A percentile compares a stretch with the other conserved stretches of the same genome.
These are phyloP conservation scores for Margaritispora aquatica DNA, from an alignment of 495 filamentous ascomycete genomes.

Conservation along the genomic window DNA sequence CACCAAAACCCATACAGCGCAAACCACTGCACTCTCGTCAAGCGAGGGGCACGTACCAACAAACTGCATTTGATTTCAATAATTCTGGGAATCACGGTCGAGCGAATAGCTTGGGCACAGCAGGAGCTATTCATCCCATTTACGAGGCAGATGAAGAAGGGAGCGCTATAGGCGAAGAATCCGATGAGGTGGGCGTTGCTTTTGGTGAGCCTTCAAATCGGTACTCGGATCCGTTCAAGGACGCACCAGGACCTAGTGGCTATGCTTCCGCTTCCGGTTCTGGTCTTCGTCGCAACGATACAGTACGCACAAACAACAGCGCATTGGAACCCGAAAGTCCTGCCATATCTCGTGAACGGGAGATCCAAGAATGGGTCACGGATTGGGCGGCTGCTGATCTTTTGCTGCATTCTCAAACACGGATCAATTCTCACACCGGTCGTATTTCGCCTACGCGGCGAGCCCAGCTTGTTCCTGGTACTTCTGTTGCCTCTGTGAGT, in stretches of 20 bases:
- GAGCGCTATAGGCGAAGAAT: conserved; percentile 28
- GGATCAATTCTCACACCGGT: conserved; percentile 14
- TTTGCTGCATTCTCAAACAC: conserved; percentile 29
- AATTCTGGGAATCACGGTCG: conserved; percentile 4
- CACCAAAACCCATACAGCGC: conserved; percentile 22
- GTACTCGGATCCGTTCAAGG: conserved; percentile 28
- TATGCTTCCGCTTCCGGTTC: background rate
- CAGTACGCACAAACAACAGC: background rate
- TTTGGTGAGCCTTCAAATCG: conserved; percentile 21
- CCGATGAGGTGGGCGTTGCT: conserved; percentile 24
- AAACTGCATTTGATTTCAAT: conserved; percentile 24
- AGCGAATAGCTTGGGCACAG: conserved; percentile 21
- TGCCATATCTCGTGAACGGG: conserved; percentile 25
- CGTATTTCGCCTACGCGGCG: conserved; percentile 18
- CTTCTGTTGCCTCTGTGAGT: conserved; percentile 9
- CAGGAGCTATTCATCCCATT: conserved; percentile 47
- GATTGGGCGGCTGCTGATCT: conserved; percentile 52
- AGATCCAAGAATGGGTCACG: conserved; percentile 54
- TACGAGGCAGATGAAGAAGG: conserved; percentile 66
- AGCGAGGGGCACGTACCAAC: conserved; percentile 34
- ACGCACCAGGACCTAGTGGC: conserved; percentile 18
- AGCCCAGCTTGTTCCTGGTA: conserved; percentile 17
- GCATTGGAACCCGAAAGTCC: conserved; percentile 9
- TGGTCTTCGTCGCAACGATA: background rate
- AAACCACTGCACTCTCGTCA: conserved; percentile 33